phyloP scores from a whole-genome alignment of 768 basidiomycete species.

The Tylopilus rubrobrunneus region DNA sequence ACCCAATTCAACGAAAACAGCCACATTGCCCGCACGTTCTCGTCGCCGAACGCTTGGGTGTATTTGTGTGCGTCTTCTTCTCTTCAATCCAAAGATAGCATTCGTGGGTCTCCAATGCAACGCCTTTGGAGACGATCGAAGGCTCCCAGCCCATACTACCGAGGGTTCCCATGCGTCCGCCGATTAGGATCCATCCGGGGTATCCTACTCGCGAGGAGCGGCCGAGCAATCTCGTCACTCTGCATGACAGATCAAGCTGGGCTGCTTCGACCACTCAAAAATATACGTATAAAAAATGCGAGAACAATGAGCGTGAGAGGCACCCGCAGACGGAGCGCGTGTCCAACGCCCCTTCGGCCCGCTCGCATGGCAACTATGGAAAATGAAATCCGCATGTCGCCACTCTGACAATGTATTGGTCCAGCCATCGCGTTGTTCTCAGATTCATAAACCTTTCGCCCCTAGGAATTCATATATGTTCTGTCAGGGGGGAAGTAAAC shows the following conservation, averaged over 20 bases:
- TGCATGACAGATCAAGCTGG: neutral
- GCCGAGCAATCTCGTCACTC: neutral
- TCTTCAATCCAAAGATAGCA: slow-evolving; percentile 11
- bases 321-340: neutral
- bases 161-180: neutral
- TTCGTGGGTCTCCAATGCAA: slow-evolving; percentile 1
- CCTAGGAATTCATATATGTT: neutral
- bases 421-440: neutral
- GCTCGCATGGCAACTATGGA: neutral
- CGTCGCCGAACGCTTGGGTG: slow-evolving; percentile 4
- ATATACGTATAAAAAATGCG: too few species aligned
- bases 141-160: too few species aligned
- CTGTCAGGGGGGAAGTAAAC: neutral
- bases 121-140: neutral
- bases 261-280: neutral
- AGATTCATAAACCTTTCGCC: slow-evolving; percentile 9
- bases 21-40: slow-evolving; percentile 10
- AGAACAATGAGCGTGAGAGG: slow-evolving; percentile 6
- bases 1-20: too few species aligned
- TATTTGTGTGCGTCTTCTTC: neutral
- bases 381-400: slow-evolving; percentile 4
- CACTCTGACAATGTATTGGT: slow-evolving; percentile 1
- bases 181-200: too few species aligned
- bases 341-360: neutral
- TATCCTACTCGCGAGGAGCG: neutral